phyloP scores from a whole-genome alignment of 148 eudicot genomes.

The Vaccinium vitisidaea region DNA sequence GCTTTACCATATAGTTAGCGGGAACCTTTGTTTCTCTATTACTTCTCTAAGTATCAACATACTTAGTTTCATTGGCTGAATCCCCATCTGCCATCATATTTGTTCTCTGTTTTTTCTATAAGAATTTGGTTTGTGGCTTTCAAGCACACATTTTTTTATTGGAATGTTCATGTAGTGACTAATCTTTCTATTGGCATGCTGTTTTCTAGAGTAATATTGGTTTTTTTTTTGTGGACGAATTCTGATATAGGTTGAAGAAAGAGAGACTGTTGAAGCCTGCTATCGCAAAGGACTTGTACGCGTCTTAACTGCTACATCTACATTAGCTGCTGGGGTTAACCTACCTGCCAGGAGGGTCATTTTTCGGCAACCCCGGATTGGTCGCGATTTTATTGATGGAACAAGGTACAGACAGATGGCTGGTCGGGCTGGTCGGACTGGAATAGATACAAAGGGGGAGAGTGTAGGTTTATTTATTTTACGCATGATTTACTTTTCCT shows the following conservation, averaged over 20 bases:
- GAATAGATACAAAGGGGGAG: conserved; percentile 99
- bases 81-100: neutral
- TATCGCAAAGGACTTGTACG: conserved; percentile 97
- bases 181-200: neutral
- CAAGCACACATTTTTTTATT: neutral
- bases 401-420: conserved; percentile 96
- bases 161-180: neutral
- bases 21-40: neutral
- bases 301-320: conserved; percentile 96
- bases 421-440: conserved; percentile 99
- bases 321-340: conserved; percentile 98
- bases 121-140: conserved; percentile 6
- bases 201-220: neutral
- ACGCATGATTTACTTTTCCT: conserved; percentile 4
- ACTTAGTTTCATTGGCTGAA: neutral
- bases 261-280: conserved; percentile 88
- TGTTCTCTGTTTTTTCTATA: conserved; percentile 1
- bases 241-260: conserved; percentile 80
- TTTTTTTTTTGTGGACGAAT: neutral
- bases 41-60: neutral
- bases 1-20: neutral
- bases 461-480: conserved; percentile 63
- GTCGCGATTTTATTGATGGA: conserved; percentile 95
- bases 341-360: conserved; percentile 98
- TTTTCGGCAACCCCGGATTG: conserved; percentile 95